Conservation (phyloP, 2,329 filamentous ascomycete species). For the Botrytis medusae region DNA sequence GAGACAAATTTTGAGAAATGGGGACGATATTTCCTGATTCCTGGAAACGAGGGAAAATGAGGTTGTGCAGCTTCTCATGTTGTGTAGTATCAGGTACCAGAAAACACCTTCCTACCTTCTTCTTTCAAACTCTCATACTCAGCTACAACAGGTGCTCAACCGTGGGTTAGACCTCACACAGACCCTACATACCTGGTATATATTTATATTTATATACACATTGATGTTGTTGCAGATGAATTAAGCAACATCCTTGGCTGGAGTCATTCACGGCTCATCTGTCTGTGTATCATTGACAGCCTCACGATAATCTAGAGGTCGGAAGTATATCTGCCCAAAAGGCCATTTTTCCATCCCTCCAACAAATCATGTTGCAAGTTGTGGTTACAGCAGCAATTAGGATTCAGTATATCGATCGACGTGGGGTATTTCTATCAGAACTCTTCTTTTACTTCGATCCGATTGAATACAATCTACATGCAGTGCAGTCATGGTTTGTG, state of each 20-base stretch:
- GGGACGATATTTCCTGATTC: not conserved
- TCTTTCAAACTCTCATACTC: not conserved
- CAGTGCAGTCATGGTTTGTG: not conserved
- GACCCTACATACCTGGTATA: not conserved
- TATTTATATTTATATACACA: not conserved
- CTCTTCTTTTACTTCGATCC: not conserved
- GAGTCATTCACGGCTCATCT: conserved; percentile 1
- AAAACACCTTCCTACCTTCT: not conserved
- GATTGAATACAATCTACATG: conserved; percentile 1
- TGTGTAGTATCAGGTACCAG: not conserved
- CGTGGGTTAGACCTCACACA: not conserved
- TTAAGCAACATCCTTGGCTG: not conserved
- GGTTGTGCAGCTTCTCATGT: not conserved
- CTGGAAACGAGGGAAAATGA: conserved; percentile 3
- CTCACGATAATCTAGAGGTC: conserved; percentile 22
- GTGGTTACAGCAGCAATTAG: conserved; percentile 15
- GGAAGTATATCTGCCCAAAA: conserved; percentile 19
- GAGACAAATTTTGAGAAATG: not conserved
- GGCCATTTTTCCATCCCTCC: not conserved
- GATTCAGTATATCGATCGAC: conserved; percentile 12
- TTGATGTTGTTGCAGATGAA: conserved; percentile 1
- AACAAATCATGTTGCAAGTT: conserved; percentile 6
- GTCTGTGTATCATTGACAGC: conserved; percentile 9
- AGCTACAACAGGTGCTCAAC: not conserved
- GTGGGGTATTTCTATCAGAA: not conserved